These are phyloP conservation scores for Lithocarpus polystachyus DNA, from an alignment of 306 rosid genomes.

Conservation along the genomic window DNA sequence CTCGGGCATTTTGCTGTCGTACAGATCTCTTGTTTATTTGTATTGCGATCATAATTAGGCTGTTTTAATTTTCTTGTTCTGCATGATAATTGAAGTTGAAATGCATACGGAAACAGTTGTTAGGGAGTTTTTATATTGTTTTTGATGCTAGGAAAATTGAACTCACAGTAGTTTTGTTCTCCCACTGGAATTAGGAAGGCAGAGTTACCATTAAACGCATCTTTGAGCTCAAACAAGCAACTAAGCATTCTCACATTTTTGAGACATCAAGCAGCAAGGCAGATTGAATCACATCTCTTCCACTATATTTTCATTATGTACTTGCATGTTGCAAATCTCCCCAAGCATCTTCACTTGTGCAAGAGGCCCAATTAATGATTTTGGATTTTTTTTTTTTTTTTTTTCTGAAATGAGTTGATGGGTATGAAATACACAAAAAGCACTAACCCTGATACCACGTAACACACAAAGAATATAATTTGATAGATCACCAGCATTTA, in stretches of 20 bases:
- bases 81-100: background rate
- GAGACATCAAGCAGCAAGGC: background rate
- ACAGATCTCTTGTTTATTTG: background rate
- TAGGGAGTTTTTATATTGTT: background rate
- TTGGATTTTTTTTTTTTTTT: background rate
- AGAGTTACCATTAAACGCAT: background rate
- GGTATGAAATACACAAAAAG: background rate
- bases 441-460: too few species aligned
- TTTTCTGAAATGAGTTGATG: background rate
- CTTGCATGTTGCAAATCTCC: background rate
- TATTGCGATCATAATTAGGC: background rate
- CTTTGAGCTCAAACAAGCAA: background rate
- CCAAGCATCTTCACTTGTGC: background rate
- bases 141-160: background rate
- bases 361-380: background rate
- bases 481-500: background rate
- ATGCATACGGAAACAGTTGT: background rate
- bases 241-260: background rate
- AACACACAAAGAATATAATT: background rate
- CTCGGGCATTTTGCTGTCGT: too few species aligned
- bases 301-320: background rate
- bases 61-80: background rate
- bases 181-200: background rate
- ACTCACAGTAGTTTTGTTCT: background rate
- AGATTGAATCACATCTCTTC: background rate